phyloP scores from a whole-genome alignment of 371 early-diverging fungal genomes.

The Mortierella sp. region DNA sequence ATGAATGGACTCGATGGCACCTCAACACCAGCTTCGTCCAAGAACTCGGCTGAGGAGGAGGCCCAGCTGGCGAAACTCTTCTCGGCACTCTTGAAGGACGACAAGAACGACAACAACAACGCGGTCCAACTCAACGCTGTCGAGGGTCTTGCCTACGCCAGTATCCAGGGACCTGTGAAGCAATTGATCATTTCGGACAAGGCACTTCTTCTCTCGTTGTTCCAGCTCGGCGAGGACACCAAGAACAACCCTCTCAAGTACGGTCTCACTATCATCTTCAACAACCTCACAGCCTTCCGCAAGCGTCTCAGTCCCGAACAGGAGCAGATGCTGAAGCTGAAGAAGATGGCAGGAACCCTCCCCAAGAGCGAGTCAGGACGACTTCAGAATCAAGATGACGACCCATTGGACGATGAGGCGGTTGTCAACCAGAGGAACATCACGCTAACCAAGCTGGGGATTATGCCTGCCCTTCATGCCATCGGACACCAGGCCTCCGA shows the following conservation, averaged over 20 bases:
- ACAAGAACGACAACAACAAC: constrained; percentile 49
- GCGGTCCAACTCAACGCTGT: constrained; percentile 62
- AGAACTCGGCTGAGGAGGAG: constrained; percentile 26
- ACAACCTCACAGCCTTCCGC: constrained; percentile 79
- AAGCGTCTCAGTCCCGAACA: constrained; percentile 83
- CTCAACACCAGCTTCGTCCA: not conserved
- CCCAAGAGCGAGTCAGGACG: constrained; percentile 59
- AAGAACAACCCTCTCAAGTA: constrained; percentile 63
- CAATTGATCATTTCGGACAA: constrained; percentile 69
- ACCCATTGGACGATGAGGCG: constrained; percentile 69
- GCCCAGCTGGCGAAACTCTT: constrained; percentile 58
- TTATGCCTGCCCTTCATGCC: constrained; percentile 66
- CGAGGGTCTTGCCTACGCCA: constrained; percentile 84
- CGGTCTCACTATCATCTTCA: constrained; percentile 78
- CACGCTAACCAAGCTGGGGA: constrained; percentile 69
- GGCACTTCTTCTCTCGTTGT: constrained; percentile 68
- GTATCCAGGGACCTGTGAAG: constrained; percentile 72
- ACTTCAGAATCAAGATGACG: constrained; percentile 50
- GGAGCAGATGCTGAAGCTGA: constrained; percentile 82
- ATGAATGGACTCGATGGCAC: constrained; percentile 39
- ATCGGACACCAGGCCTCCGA: constrained; percentile 70
- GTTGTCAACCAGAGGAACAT: constrained; percentile 73
- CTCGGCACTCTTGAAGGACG: constrained; percentile 58
- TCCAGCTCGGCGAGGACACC: constrained; percentile 63
- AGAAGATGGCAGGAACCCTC: constrained; percentile 70